A percentile compares a stretch with the other conserved stretches of the same genome.
Evolutionary conservation across 2,329 filamentous ascomycete genomes (phyloP).

Genomic region (Colletotrichum spaethianum): DNA sequence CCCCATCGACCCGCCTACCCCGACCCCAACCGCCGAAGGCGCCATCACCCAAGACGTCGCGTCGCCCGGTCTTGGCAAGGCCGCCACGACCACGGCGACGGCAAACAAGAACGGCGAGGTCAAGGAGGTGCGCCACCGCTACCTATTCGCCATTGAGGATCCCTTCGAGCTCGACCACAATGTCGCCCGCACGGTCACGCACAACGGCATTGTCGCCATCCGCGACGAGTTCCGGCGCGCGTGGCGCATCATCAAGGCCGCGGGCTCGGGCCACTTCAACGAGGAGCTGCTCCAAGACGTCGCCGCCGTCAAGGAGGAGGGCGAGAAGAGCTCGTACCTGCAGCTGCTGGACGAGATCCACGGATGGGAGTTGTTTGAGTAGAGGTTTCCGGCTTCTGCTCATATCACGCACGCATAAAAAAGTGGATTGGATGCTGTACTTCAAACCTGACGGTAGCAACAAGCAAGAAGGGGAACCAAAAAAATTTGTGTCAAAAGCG

Average conservation of each 20-base stretch:
- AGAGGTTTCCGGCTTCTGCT: neutral
- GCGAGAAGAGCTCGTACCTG: slow-evolving; percentile 53
- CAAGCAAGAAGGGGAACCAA: too few relatives aligned
- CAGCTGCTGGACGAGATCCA: slow-evolving; percentile 59
- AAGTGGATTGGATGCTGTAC: neutral
- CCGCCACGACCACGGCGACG: slow-evolving; percentile 4
- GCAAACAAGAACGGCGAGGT: slow-evolving; percentile 56
- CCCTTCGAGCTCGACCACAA: slow-evolving; percentile 93
- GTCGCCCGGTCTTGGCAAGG: slow-evolving; percentile 35
- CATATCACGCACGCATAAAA: neutral
- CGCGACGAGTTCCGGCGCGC: slow-evolving; percentile 88
- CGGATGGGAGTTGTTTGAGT: slow-evolving; percentile 46
- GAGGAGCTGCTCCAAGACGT: slow-evolving; percentile 70
- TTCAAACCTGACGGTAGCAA: too few relatives aligned
- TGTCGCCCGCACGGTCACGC: slow-evolving; percentile 87
- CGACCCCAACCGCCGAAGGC: neutral
- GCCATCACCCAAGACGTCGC: neutral
- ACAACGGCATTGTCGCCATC: slow-evolving; percentile 85
- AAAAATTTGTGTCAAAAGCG: too few relatives aligned
- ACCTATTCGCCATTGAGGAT: slow-evolving; percentile 91
- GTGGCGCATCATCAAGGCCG: slow-evolving; percentile 76
- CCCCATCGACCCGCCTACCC: slow-evolving; percentile 6
- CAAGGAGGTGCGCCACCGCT: slow-evolving; percentile 83
- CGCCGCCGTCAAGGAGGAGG: slow-evolving; percentile 51
- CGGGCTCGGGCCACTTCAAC: slow-evolving; percentile 57